Base-by-base conservation (phyloP, 1,139 yeast species). In the Saccharomyces hybrid region DNA sequence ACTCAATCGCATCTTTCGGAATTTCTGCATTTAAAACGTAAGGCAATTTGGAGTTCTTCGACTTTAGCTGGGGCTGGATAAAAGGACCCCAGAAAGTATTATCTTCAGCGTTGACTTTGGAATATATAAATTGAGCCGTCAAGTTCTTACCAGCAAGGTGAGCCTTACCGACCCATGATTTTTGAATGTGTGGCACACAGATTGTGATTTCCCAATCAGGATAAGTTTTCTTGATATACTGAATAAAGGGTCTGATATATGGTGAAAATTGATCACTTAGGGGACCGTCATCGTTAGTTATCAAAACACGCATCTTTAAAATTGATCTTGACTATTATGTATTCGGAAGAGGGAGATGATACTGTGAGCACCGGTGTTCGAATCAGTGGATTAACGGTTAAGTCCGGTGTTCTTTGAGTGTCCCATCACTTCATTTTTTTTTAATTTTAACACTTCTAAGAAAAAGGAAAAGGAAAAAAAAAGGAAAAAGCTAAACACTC, bases 101-200 rank as follows among this genome's bases (percentile, higher is more conserved):
- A 46, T 80, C 71, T 62, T 73, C 57, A 57, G 81, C 62, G 65
- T 77, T 70, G 26, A 87, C 79, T 38, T 69, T 57, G 11, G 72
- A 65, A 64, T 84, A 86, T 23, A 87, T 75, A 66, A 84, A 91
- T 9, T 81, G 76, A 3, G 93, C 82, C 2, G 83, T 75, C 52
- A 91, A 76, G 44, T 84, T 81, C 63, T 83, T 80, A 23, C 96
- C 97, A 2, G 97, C 96, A 68, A 91, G 83, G 73, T 91, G 97
- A 11, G 99, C 98, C 70, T 93, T 93, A 44, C 97, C 97, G 56
- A 90, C 91, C 99, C 99, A 93, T 9, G 97, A 90, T 62, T 95
- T 75, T 63, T 83, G 88, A 54, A 81, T 82, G 60, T 83, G 78
- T 13, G 98, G 98, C 4, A 93, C 85, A 29, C 86, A 91, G 27